These are phyloP conservation scores for Fusarium sarcochroum DNA, from an alignment of 2,329 filamentous ascomycete species.

Conservation along the genomic window DNA sequence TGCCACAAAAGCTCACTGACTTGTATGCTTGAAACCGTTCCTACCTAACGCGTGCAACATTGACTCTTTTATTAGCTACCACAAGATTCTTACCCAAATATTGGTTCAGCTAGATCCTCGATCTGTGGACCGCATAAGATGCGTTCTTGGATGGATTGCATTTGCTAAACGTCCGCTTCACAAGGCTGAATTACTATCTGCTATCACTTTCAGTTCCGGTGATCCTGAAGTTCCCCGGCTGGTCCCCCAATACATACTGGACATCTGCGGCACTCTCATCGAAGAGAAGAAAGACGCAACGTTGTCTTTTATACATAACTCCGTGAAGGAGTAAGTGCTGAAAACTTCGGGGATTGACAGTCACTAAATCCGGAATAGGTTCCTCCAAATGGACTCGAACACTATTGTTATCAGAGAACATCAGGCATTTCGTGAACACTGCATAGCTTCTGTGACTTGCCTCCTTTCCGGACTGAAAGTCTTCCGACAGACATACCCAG, in stretches of 20 bases:
- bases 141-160: constrained; percentile 24
- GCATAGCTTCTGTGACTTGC: constrained; percentile 5
- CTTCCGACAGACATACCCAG: not conserved
- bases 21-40: not conserved
- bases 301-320: constrained; percentile 30
- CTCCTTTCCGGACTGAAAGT: constrained; percentile 18
- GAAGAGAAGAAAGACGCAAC: constrained; percentile 27
- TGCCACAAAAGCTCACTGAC: constrained; percentile 21
- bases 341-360: fast-evolving
- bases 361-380: not conserved
- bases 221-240: not conserved
- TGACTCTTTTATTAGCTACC: constrained; percentile 11
- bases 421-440: constrained; percentile 14
- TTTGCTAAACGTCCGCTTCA: constrained; percentile 25
- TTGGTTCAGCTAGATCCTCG: constrained; percentile 9
- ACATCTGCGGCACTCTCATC: not conserved
- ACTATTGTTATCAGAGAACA: not conserved
- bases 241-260: constrained; percentile 13
- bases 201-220: constrained; percentile 17
- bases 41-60: fast-evolving
- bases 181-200: constrained; percentile 24
- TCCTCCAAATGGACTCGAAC: constrained; percentile 12
- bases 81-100: constrained; percentile 24
- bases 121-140: constrained; percentile 18
- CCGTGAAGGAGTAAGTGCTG: constrained; percentile 30